phyloP scores from a whole-genome alignment of 2,329 filamentous ascomycete genomes.

The Claviceps spartinae region DNA sequence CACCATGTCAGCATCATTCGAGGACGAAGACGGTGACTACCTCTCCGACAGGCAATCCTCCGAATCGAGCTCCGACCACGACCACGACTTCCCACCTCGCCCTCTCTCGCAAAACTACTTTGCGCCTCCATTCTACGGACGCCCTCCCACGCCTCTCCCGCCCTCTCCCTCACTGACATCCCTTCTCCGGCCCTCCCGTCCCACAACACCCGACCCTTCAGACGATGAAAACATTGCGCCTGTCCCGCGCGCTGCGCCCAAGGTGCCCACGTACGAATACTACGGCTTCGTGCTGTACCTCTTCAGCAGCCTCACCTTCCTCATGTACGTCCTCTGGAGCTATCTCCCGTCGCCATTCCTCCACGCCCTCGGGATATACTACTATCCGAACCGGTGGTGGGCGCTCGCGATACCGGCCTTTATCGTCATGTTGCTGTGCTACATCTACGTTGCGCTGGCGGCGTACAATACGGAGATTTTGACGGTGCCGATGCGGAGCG shows the following conservation, averaged over 20 bases:
- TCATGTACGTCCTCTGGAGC: constrained; percentile 63
- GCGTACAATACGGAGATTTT: constrained; percentile 82
- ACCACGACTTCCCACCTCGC: constrained; percentile 25
- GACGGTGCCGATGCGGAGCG: constrained; percentile 62
- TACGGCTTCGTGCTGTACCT: constrained; percentile 97
- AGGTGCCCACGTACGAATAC: constrained; percentile 98
- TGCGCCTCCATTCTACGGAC: constrained; percentile 86
- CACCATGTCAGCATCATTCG: constrained; percentile 21
- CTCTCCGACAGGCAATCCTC: constrained; percentile 20
- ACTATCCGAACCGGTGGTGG: constrained; percentile 98
- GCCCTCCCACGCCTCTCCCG: constrained; percentile 86
- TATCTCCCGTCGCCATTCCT: constrained; percentile 87
- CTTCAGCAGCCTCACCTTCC: constrained; percentile 69
- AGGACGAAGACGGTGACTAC: constrained; percentile 23
- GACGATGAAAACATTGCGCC: constrained; percentile 79
- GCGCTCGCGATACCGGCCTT: constrained; percentile 82
- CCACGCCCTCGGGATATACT: constrained; percentile 84
- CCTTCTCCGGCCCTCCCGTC: constrained; percentile 77
- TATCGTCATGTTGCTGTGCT: constrained; percentile 75
- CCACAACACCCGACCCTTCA: constrained; percentile 82
- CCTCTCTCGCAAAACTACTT: constrained; percentile 42
- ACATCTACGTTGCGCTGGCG: constrained; percentile 88
- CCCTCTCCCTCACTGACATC: constrained; percentile 88
- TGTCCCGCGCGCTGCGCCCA: constrained; percentile 73
- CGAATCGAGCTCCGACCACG: constrained; percentile 12